Conservation (phyloP, 2,329 filamentous ascomycete genomes). For the Camillea tinctor region DNA sequence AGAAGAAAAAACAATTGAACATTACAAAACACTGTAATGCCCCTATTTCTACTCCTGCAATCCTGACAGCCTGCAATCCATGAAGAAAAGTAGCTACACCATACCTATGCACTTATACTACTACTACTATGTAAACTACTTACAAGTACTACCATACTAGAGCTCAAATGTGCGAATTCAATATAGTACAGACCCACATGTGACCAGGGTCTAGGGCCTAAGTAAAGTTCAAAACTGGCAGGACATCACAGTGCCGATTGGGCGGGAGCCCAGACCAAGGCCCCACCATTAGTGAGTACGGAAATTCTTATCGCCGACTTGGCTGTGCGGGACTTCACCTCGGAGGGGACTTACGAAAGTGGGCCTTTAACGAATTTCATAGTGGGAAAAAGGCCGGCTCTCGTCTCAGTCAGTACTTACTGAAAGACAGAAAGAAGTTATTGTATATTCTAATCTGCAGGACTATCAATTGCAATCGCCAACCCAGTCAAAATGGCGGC, state of each 20-base stretch:
- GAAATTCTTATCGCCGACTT: not conserved
- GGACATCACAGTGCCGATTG: not conserved
- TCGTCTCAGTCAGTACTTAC: too few relatives aligned
- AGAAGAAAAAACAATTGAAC: conserved; percentile 8
- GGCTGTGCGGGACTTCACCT: too few relatives aligned
- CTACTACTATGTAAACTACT: too few relatives aligned
- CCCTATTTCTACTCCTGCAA: not conserved
- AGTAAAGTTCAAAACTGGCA: too few relatives aligned
- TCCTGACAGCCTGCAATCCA: not conserved
- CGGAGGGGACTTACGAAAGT: not conserved
- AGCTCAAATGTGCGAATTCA: not conserved
- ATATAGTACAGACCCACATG: not conserved
- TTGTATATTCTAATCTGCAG: not conserved
- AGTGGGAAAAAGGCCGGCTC: too few relatives aligned
- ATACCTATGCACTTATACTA: not conserved
- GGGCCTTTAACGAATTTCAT: too few relatives aligned
- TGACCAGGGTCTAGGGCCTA: not conserved
- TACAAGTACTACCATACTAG: not conserved
- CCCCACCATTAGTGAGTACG: not conserved
- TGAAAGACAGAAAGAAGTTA: too few relatives aligned
- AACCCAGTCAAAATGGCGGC: conserved; percentile 17
- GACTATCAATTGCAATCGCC: not conserved
- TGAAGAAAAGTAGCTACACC: too few relatives aligned
- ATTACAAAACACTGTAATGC: not conserved
- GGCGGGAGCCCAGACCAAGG: too few relatives aligned